Evolutionary conservation across 179 eudicot genomes (phyloP).

Genomic region (Gypsophila paniculata): DNA sequence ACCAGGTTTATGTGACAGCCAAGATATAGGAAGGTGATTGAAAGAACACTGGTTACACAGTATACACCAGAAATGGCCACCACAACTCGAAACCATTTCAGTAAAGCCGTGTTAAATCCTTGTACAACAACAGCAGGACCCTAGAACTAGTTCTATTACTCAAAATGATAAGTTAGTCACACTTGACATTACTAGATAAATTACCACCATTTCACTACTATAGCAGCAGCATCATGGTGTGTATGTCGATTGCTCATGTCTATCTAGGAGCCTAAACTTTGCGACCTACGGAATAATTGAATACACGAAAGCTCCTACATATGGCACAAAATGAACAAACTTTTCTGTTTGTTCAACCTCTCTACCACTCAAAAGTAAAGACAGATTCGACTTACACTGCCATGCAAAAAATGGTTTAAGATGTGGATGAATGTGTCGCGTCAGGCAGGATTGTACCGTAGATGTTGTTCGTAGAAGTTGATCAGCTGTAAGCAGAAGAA

Average conservation of each 20-base stretch:
- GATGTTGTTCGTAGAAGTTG: conserved; percentile 69
- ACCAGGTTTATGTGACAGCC: too few relatives aligned
- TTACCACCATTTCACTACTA: conserved; percentile 9
- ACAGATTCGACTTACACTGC: background rate
- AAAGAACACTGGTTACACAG: too few relatives aligned
- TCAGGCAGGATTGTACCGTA: conserved; percentile 53
- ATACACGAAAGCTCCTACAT: conserved; percentile 27
- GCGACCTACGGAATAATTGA: background rate
- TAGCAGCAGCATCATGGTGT: conserved; percentile 1
- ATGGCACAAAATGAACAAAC: conserved; percentile 25
- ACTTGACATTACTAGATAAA: background rate
- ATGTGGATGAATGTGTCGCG: conserved; percentile 12
- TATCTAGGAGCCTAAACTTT: conserved; percentile 3
- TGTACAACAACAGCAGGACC: too few relatives aligned
- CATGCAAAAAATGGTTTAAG: background rate
- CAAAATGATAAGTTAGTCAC: background rate
- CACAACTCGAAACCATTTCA: too few relatives aligned
- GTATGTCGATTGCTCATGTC: background rate
- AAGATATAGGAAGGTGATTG: too few relatives aligned
- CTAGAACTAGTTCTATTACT: background rate
- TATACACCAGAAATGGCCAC: too few relatives aligned
- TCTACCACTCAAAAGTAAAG: too few relatives aligned
- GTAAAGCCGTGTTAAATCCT: too few relatives aligned
- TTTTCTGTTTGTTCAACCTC: background rate
- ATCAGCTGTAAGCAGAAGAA: conserved; percentile 53